Conservation (phyloP, 495 filamentous ascomycete species). For the Aspergillus diversus region DNA sequence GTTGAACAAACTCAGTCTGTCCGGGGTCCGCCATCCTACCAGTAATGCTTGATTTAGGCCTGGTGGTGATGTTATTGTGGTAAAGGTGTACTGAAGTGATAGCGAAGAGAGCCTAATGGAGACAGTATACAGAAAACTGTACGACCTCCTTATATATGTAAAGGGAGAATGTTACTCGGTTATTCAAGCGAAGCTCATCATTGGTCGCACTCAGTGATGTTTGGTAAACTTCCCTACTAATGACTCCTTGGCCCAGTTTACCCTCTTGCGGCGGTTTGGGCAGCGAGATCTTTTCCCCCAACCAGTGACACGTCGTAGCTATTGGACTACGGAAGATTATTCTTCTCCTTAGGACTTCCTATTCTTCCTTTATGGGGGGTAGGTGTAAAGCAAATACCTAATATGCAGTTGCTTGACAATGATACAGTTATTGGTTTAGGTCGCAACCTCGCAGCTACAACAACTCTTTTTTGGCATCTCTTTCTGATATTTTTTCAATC, state of each 20-base stretch:
- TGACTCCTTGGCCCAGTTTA: background rate
- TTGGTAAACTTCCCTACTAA: background rate
- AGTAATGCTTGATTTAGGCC: background rate
- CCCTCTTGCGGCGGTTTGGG: background rate
- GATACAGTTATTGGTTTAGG: background rate
- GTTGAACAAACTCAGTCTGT: background rate
- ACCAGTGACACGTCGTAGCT: background rate
- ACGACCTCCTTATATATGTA: background rate
- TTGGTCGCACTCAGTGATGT: background rate
- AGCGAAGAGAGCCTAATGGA: background rate
- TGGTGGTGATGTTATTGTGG: background rate
- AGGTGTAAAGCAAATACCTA: background rate
- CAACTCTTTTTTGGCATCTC: background rate
- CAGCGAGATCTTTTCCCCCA: background rate
- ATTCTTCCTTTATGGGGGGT: background rate
- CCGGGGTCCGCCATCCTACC: background rate
- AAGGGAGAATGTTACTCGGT: background rate
- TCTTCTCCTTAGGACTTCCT: background rate
- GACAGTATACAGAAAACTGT: background rate
- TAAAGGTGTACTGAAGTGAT: background rate
- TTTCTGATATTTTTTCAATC: background rate
- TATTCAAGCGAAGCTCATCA: background rate
- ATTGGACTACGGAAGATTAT: background rate
- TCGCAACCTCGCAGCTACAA: background rate
- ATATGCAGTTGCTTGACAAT: background rate